These are phyloP conservation scores for Darksidea phi DNA, from an alignment of 495 filamentous ascomycete species.

Conservation along the genomic window DNA sequence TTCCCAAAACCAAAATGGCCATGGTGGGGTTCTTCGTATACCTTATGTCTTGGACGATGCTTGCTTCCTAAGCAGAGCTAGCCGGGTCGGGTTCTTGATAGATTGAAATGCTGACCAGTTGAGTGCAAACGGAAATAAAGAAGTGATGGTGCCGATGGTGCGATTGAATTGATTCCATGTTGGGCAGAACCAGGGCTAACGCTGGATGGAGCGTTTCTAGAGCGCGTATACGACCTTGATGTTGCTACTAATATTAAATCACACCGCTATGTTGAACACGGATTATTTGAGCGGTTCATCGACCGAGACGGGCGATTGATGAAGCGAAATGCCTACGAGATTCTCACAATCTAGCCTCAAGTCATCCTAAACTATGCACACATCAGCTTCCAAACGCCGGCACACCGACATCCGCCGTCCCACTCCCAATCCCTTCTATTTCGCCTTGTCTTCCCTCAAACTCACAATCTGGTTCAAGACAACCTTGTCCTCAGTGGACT, in stretches of 20 bases:
- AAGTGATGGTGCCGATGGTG: no score
- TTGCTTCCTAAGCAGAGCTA: constrained; percentile 6
- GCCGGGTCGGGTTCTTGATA: neutral
- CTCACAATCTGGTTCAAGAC: constrained; percentile 91
- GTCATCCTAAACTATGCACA: neutral
- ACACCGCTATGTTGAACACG: no score
- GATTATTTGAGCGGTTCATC: no score
- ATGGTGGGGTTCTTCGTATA: neutral
- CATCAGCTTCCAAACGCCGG: constrained; percentile 4
- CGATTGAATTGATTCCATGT: no score
- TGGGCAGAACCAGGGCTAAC: no score
- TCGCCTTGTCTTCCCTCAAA: constrained; percentile 73
- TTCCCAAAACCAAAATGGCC: neutral
- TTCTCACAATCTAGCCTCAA: neutral
- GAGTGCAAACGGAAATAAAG: no score
- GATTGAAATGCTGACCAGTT: neutral
- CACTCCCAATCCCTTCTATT: constrained; percentile 27
- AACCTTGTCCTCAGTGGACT: constrained; percentile 71
- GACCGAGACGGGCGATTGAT: no score
- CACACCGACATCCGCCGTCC: neutral
- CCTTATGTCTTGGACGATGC: no score
- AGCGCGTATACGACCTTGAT: no score
- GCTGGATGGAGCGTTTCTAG: no score
- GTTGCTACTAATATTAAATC: no score
- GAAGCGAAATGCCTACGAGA: no score